Evolutionary conservation across 306 rosid genomes (phyloP).

Genomic region (Citrullus amarus): DNA sequence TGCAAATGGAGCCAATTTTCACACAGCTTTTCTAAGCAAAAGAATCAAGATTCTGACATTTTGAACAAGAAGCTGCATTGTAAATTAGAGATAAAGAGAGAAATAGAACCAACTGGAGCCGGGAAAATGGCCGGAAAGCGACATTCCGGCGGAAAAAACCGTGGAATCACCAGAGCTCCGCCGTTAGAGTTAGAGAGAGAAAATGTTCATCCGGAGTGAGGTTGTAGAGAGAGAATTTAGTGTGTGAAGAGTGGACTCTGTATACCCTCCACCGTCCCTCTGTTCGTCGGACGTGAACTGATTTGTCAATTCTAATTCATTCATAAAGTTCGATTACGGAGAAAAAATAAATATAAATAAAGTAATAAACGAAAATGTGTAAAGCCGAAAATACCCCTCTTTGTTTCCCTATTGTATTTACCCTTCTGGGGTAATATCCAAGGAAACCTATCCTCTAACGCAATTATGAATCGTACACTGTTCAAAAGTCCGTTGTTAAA

Average conservation of each 20-base stretch:
- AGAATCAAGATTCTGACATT: slow-evolving; percentile 13
- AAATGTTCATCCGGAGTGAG: neutral
- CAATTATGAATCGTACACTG: neutral
- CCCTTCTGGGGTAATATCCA: neutral
- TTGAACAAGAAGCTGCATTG: neutral
- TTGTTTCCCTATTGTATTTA: neutral
- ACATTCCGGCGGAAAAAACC: neutral
- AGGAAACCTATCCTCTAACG: neutral
- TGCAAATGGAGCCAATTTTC: slow-evolving; percentile 6
- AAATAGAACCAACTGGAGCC: neutral
- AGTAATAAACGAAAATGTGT: neutral
- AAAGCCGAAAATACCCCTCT: neutral
- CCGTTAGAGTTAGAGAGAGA: neutral
- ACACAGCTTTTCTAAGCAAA: slow-evolving; percentile 7
- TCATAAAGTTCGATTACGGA: slow-evolving; percentile 26
- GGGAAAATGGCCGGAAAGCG: neutral
- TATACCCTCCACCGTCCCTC: slow-evolving; percentile 24
- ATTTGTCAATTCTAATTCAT: slow-evolving; percentile 23
- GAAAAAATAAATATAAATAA: neutral
- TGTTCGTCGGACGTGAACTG: slow-evolving; percentile 31
- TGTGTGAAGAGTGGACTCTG: neutral
- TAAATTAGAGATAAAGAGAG: neutral
- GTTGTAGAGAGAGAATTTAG: neutral
- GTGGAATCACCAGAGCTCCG: neutral
- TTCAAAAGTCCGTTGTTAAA: neutral